Evolutionary conservation across 768 basidiomycete genomes (phyloP).

Genomic region (Lentinula guzmanii): DNA sequence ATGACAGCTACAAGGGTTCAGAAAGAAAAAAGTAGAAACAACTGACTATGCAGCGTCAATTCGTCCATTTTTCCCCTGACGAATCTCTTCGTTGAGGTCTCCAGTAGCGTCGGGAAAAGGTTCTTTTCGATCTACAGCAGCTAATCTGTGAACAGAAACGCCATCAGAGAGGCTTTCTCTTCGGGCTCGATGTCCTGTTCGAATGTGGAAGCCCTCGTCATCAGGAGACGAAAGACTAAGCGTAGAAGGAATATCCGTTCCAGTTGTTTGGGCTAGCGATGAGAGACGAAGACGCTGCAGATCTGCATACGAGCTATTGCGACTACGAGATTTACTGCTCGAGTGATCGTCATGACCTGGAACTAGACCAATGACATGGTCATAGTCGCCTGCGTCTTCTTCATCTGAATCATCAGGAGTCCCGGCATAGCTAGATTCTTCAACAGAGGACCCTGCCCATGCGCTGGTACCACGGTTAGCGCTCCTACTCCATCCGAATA

Average conservation of each 20-base stretch:
- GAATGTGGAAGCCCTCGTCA: conserved; percentile 32
- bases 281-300: conserved; percentile 58
- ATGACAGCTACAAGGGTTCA: background rate
- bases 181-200: conserved; percentile 40
- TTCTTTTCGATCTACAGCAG: conserved; percentile 49
- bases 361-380: conserved; percentile 73
- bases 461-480: conserved; percentile 76
- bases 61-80: conserved; percentile 22
- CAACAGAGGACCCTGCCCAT: conserved; percentile 61
- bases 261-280: conserved; percentile 11
- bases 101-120: conserved; percentile 60
- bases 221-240: conserved; percentile 13
- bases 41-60: background rate
- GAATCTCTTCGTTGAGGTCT: conserved; percentile 61
- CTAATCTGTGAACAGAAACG: conserved; percentile 59
- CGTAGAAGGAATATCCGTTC: background rate
- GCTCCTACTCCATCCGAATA: conserved; percentile 88
- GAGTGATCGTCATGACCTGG: conserved; percentile 40
- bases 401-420: conserved; percentile 81
- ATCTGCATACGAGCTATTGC: conserved; percentile 77
- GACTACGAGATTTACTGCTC: conserved; percentile 46
- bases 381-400: conserved; percentile 87
- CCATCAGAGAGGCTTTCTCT: conserved; percentile 60
- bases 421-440: conserved; percentile 54
- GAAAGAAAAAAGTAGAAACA: background rate